Evolutionary conservation across 73 alveolate genomes (phyloP).

Genomic region (Stentor coeruleus): DNA sequence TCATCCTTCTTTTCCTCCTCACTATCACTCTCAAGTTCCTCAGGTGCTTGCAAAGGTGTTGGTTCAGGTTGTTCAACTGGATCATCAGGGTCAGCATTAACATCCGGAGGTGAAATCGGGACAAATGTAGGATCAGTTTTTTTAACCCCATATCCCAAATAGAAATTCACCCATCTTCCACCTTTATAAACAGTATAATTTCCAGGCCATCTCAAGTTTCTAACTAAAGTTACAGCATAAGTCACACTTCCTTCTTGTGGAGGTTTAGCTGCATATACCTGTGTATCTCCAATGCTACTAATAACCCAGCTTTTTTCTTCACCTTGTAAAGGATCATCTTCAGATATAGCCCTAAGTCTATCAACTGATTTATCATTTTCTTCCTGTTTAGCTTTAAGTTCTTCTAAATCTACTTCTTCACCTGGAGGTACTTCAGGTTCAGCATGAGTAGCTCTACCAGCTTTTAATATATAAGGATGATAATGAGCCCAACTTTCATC

Average conservation of each 20-base stretch:
- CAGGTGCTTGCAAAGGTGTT: slow-evolving; percentile 56
- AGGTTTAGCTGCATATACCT: slow-evolving; percentile 46
- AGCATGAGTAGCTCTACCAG: slow-evolving; percentile 60
- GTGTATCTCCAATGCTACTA: slow-evolving; percentile 61
- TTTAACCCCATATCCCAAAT: slow-evolving; percentile 82
- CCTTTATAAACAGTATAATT: slow-evolving; percentile 59
- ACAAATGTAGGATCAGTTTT: slow-evolving; percentile 49
- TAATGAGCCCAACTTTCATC: slow-evolving; percentile 79
- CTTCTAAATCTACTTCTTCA: slow-evolving; percentile 73
- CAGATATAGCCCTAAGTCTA: slow-evolving; percentile 57
- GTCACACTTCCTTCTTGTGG: slow-evolving; percentile 51
- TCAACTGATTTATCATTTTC: slow-evolving; percentile 64
- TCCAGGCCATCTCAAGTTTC: slow-evolving; percentile 77
- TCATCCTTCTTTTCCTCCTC: slow-evolving; percentile 36
- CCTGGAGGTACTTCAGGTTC: slow-evolving; percentile 36
- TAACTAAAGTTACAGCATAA: slow-evolving; percentile 59
- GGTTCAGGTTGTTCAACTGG: slow-evolving; percentile 77
- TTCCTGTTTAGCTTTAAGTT: slow-evolving; percentile 48
- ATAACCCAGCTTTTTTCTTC: slow-evolving; percentile 63
- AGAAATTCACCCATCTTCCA: slow-evolving; percentile 63
- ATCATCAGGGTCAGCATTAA: slow-evolving; percentile 65
- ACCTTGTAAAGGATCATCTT: slow-evolving; percentile 59
- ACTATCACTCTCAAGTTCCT: slow-evolving; percentile 39
- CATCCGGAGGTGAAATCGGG: slow-evolving; percentile 65
- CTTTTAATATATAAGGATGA: slow-evolving; percentile 49